phyloP scores from a whole-genome alignment of 495 filamentous ascomycete genomes.

The Hamigera avellanea region DNA sequence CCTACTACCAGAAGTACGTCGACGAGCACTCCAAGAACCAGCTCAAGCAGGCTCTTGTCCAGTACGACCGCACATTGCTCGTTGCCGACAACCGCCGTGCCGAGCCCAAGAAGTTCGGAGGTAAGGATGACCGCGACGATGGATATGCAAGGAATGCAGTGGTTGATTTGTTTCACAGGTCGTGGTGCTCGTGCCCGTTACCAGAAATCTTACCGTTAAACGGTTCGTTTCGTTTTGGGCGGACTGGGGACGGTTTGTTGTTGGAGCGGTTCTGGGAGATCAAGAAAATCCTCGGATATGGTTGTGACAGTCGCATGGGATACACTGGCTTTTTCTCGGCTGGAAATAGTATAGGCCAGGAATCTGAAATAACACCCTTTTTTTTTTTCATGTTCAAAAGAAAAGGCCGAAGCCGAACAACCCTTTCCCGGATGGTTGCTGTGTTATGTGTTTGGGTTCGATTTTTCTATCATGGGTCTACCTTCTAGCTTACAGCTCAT shows the following conservation, averaged over 20 bases:
- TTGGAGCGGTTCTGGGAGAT: neutral
- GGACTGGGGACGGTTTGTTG: slow-evolving; percentile 5
- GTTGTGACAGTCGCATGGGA: slow-evolving; percentile 11
- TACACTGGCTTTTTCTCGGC: slow-evolving; percentile 11
- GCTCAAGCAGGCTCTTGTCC: slow-evolving; percentile 85
- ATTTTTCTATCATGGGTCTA: too few relatives aligned
- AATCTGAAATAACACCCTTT: slow-evolving; percentile 21
- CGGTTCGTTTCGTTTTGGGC: neutral
- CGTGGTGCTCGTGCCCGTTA: slow-evolving; percentile 90
- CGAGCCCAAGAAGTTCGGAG: slow-evolving; percentile 85
- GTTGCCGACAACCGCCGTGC: slow-evolving; percentile 94
- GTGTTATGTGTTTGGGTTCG: too few relatives aligned
- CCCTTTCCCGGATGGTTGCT: too few relatives aligned
- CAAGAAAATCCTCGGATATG: slow-evolving; percentile 1
- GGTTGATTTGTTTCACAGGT: too few relatives aligned
- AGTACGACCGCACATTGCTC: slow-evolving; percentile 93
- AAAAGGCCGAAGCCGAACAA: too few relatives aligned
- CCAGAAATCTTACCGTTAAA: slow-evolving; percentile 79
- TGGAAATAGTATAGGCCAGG: slow-evolving; percentile 23
- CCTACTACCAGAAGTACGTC: slow-evolving; percentile 99
- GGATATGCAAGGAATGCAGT: slow-evolving; percentile 7
- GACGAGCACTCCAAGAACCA: slow-evolving; percentile 99
- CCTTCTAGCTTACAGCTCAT: too few relatives aligned
- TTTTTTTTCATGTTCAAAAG: slow-evolving; percentile 8
- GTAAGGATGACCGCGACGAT: too few relatives aligned